Evolutionary conservation across 1,284 basidiomycete species (phyloP).

Genomic region (Ceratobasidium sp.): DNA sequence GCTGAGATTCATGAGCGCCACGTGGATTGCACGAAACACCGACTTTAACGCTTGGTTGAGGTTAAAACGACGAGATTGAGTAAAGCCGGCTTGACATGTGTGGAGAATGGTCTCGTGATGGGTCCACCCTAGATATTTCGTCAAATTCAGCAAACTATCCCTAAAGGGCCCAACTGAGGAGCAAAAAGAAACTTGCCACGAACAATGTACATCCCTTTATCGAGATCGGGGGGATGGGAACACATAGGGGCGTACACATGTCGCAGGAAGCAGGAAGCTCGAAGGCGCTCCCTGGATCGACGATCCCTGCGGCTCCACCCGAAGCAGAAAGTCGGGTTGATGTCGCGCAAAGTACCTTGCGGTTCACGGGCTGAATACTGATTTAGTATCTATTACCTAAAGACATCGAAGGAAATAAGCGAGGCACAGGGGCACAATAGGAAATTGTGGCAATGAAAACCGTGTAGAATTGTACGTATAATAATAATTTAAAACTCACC

Average conservation of each 20-base stretch:
- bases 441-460: conserved; percentile 5
- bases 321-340: neutral
- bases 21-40: no score
- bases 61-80: neutral
- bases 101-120: no score
- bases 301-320: neutral
- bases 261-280: neutral
- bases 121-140: neutral
- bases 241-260: conserved; percentile 8
- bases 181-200: neutral
- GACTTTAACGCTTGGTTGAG: no score
- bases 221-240: neutral
- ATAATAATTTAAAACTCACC: neutral
- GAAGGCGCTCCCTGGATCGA: neutral
- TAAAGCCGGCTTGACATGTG: neutral
- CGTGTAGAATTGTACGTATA: neutral
- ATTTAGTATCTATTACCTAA: neutral
- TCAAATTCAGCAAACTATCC: neutral
- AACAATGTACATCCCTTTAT: conserved; percentile 1
- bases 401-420: neutral
- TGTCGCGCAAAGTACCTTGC: no score
- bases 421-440: conserved; percentile 11
- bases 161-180: neutral
- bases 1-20: no score
- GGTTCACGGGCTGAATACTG: neutral